phyloP scores from a whole-genome alignment of 768 basidiomycete genomes.

The Collybia sordida region DNA sequence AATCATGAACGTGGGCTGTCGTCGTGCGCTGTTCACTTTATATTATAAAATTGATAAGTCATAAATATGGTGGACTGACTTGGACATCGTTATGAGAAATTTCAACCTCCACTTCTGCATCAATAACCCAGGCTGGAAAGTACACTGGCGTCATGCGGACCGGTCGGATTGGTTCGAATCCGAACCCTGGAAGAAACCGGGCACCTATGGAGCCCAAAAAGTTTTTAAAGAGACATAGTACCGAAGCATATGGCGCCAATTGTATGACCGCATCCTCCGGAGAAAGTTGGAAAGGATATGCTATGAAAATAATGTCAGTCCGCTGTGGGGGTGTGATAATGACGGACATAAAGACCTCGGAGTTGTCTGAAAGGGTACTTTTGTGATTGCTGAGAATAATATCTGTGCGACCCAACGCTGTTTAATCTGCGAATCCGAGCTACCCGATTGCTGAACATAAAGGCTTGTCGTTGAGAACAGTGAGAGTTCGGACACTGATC shows the following conservation, averaged over 20 bases:
- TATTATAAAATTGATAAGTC: constrained; percentile 1
- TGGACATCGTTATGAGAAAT: constrained; percentile 24
- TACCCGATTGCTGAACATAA: constrained; percentile 17
- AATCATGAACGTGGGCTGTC: constrained; percentile 36
- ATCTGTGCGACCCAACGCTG: constrained; percentile 1
- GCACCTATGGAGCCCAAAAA: constrained; percentile 29
- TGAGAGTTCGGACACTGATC: constrained; percentile 3
- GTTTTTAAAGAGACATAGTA: constrained; percentile 18
- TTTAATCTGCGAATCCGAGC: constrained; percentile 9
- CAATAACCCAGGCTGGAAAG: constrained; percentile 63
- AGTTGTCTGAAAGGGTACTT: constrained; percentile 34
- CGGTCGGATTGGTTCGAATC: constrained; percentile 41
- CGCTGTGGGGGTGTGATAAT: not conserved
- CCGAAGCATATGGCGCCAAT: constrained; percentile 33
- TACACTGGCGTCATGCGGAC: constrained; percentile 52
- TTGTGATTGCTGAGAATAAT: constrained; percentile 8
- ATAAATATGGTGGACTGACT: constrained; percentile 11
- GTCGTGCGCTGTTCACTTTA: constrained; percentile 22
- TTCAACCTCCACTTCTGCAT: constrained; percentile 48
- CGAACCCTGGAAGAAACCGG: constrained; percentile 35
- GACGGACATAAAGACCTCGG: constrained; percentile 26
- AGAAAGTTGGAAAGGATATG: constrained; percentile 51
- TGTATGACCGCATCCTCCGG: constrained; percentile 42
- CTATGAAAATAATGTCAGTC: constrained; percentile 24
- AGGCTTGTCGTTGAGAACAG: not conserved